Conservation (phyloP, 768 basidiomycete genomes). For the Suillus variegatus region DNA sequence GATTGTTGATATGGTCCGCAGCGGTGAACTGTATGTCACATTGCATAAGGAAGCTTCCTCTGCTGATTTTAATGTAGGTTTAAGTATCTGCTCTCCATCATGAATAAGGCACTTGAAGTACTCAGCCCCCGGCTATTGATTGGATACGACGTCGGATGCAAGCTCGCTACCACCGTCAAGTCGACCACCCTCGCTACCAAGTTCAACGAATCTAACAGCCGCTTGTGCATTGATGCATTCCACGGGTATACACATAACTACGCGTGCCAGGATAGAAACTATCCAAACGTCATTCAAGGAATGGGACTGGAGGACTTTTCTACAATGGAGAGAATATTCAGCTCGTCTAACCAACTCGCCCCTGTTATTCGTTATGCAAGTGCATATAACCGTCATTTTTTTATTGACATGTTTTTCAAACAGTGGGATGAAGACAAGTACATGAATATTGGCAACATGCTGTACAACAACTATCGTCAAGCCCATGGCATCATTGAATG, state of each 20-base stretch:
- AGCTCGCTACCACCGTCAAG: constrained; percentile 20
- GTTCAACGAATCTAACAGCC: constrained; percentile 16
- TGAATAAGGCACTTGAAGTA: constrained; percentile 24
- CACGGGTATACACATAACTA: constrained; percentile 40
- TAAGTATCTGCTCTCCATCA: constrained; percentile 22
- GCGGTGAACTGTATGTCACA: constrained; percentile 38
- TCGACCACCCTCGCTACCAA: constrained; percentile 18
- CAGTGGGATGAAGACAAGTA: constrained; percentile 5
- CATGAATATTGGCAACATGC: constrained; percentile 17
- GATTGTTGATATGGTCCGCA: constrained; percentile 35
- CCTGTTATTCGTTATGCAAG: constrained; percentile 18
- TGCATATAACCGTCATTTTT: not conserved
- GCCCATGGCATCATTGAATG: constrained; percentile 17
- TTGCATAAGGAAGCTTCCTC: not conserved
- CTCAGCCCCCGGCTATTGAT: constrained; percentile 14
- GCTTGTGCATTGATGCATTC: constrained; percentile 27
- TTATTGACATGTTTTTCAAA: constrained; percentile 1
- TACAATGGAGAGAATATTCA: constrained; percentile 26
- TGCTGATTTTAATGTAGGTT: constrained; percentile 9
- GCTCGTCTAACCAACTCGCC: constrained; percentile 25
- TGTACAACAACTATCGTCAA: constrained; percentile 25
- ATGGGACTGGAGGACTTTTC: constrained; percentile 38
- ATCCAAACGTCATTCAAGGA: constrained; percentile 30
- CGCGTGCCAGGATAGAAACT: constrained; percentile 37
- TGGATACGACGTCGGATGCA: constrained; percentile 33